Percentiles rank a stretch among this genome's conserved stretches.
These are phyloP conservation scores for Tuber melanosporum DNA, from an alignment of 495 filamentous ascomycete genomes.

Conservation along the genomic window DNA sequence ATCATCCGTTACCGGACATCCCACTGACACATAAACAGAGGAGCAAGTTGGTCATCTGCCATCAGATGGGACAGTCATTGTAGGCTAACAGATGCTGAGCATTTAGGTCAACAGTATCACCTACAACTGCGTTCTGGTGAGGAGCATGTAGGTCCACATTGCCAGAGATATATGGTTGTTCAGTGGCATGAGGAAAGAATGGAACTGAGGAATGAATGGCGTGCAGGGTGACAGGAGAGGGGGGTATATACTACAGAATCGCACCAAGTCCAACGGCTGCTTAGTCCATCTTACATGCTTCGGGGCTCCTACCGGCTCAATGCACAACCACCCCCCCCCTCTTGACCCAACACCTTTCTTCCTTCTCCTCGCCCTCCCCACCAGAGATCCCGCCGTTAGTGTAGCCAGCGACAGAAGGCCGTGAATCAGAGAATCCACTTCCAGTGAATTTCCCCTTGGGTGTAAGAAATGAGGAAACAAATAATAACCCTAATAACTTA, in stretches of 20 bases:
- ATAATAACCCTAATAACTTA: conserved; percentile 69
- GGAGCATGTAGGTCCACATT: not conserved
- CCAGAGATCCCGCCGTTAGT: conserved; percentile 44
- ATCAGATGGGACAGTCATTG: too few species aligned
- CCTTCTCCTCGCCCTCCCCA: conserved; percentile 42
- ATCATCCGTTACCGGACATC: too few species aligned
- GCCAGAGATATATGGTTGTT: too few species aligned
- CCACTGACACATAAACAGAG: too few species aligned
- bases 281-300: conserved; percentile 64
- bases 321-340: conserved; percentile 27
- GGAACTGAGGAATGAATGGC: not conserved
- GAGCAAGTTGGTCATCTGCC: too few species aligned
- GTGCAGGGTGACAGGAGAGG: conserved; percentile 3
- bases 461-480: conserved; percentile 51
- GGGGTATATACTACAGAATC: conserved; percentile 64
- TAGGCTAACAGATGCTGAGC: too few species aligned
- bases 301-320: conserved; percentile 31
- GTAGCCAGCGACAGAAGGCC: conserved; percentile 68
- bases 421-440: conserved; percentile 67
- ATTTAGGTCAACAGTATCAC: too few species aligned
- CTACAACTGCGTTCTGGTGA: not conserved
- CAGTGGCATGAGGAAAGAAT: conserved; percentile 20
- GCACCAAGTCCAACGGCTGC: conserved; percentile 71
- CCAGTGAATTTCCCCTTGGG: not conserved
- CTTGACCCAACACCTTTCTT: conserved; percentile 14